These are phyloP conservation scores for Phytophthora brassicae DNA, from an alignment of 352 stramenopile species.

Conservation along the genomic window DNA sequence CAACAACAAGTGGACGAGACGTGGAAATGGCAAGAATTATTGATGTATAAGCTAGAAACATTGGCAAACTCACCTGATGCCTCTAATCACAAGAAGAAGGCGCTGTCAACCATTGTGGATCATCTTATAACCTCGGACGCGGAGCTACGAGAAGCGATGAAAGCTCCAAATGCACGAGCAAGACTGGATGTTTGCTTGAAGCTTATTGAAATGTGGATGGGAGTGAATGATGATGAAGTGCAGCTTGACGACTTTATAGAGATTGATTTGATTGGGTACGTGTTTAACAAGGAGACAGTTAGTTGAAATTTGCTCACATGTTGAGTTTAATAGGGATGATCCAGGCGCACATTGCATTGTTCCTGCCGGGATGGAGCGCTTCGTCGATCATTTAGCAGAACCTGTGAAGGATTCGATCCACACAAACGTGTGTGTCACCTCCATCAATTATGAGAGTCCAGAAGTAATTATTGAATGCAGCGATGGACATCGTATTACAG, in stretches of 20 bases:
- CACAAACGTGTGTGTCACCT: conserved; percentile 32
- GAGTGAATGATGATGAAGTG: conserved; percentile 28
- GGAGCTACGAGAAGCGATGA: conserved; percentile 32
- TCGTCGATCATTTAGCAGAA: conserved; percentile 41
- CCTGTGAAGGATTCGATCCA: conserved; percentile 39
- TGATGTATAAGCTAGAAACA: conserved; percentile 45
- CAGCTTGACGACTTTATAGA: conserved; percentile 35
- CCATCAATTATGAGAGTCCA: conserved; percentile 33
- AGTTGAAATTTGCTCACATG: too few species aligned
- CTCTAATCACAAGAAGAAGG: conserved; percentile 18
- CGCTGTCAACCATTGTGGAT: conserved; percentile 41
- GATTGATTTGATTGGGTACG: conserved; percentile 32
- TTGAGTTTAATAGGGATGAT: too few species aligned
- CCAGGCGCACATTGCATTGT: conserved; percentile 59
- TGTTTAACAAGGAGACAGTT: too few species aligned
- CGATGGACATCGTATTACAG: conserved; percentile 26
- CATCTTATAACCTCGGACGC: conserved; percentile 27
- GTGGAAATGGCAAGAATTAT: conserved; percentile 49
- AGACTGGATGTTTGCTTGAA: conserved; percentile 24
- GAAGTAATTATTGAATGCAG: conserved; percentile 41
- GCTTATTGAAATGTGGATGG: conserved; percentile 61
- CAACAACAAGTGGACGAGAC: conserved; percentile 37
- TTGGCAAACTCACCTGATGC: conserved; percentile 28
- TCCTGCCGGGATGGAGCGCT: conserved; percentile 50
- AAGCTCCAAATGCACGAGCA: conserved; percentile 8